Percentiles rank a stretch among this genome's conserved stretches.
These are phyloP conservation scores for Thraustochytrium sp. DNA, from an alignment of 352 stramenopile genomes.

Conservation along the genomic window DNA sequence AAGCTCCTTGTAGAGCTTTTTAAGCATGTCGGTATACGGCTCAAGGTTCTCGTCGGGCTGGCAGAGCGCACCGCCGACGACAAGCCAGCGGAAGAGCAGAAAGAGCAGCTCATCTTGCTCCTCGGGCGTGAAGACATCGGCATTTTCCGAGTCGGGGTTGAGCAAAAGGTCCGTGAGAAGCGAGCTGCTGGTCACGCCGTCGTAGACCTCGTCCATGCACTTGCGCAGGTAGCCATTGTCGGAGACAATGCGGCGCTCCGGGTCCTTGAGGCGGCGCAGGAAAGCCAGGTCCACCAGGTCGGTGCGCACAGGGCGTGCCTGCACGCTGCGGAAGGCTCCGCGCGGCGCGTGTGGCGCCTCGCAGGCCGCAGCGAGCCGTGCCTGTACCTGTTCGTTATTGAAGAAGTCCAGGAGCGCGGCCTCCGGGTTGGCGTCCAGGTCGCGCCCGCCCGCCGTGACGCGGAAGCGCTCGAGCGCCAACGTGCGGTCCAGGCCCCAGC, in stretches of 20 bases:
- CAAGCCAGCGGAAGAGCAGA: constrained; percentile 64
- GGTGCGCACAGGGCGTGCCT: not conserved
- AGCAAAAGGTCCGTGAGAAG: constrained; percentile 65
- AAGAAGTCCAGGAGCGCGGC: constrained; percentile 16
- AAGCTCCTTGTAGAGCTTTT: constrained; percentile 16
- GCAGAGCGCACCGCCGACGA: constrained; percentile 65
- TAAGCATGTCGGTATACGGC: constrained; percentile 52
- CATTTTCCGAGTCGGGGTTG: constrained; percentile 61
- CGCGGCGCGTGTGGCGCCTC: not conserved
- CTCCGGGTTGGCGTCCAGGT: not conserved
- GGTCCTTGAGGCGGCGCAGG: not conserved
- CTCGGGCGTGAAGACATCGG: constrained; percentile 52
- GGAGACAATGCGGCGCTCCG: constrained; percentile 52
- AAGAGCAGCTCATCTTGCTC: constrained; percentile 65
- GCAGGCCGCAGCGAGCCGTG: not conserved
- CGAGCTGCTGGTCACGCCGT: constrained; percentile 58
- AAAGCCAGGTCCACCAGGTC: not conserved
- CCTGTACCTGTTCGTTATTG: constrained; percentile 3
- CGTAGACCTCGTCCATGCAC: constrained; percentile 66
- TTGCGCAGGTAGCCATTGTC: constrained; percentile 61
- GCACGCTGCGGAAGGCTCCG: not conserved
- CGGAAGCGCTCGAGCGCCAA: not conserved
- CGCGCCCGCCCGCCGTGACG: not conserved
- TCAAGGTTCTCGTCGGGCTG: constrained; percentile 63
- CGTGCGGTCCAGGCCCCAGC: constrained; percentile 9